Evolutionary conservation across 352 stramenopile species (phyloP).

Genomic region (Peronospora farinosa): DNA sequence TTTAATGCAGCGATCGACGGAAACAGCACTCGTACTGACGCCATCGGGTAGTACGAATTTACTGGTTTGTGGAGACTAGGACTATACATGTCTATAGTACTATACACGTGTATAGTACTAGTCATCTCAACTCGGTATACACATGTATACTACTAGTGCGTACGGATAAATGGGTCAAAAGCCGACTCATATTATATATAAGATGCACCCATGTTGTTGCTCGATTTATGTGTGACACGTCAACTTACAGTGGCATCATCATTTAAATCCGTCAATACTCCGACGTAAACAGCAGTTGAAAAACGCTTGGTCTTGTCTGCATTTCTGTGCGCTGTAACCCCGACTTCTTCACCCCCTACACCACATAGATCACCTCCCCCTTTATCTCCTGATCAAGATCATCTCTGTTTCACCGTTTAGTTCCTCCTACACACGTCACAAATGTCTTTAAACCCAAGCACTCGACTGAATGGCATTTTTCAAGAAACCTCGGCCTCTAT

Average conservation of each 20-base stretch:
- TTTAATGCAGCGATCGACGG: neutral
- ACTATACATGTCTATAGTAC: too few species aligned
- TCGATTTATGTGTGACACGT: conserved; percentile 15
- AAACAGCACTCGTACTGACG: conserved; percentile 9
- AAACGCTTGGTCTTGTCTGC: conserved; percentile 7
- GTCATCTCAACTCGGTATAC: too few species aligned
- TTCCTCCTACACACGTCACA: conserved; percentile 1
- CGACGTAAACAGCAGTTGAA: neutral
- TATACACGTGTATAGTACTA: too few species aligned
- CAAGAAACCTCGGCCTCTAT: conserved; percentile 25
- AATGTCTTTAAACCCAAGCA: conserved; percentile 41
- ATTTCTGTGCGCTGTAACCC: neutral
- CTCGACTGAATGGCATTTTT: conserved; percentile 57
- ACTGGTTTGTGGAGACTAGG: neutral
- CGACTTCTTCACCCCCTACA: neutral
- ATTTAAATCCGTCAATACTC: conserved; percentile 22
- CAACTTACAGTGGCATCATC: conserved; percentile 15
- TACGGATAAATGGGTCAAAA: too few species aligned
- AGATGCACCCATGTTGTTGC: too few species aligned
- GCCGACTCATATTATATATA: too few species aligned
- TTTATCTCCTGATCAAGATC: neutral
- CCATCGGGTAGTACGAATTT: conserved; percentile 3
- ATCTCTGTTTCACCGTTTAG: neutral
- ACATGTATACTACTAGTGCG: too few species aligned
- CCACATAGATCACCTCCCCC: conserved; percentile 3